Evolutionary conservation across 2,329 filamentous ascomycete genomes (phyloP), one percentile per base, ranked within the genome.

Genomic region (Elsinoe arachidis): DNA sequence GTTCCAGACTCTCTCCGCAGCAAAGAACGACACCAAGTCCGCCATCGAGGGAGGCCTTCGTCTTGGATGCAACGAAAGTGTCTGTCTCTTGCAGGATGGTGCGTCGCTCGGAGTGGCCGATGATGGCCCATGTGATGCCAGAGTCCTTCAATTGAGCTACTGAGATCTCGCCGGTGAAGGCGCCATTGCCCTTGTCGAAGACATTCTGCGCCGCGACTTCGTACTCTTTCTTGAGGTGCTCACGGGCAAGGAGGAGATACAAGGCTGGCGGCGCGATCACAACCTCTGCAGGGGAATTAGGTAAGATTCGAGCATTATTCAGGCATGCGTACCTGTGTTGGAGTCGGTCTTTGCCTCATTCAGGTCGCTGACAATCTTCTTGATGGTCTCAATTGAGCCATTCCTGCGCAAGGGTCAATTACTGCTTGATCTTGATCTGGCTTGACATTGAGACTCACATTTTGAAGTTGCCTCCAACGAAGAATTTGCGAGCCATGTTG

Each of bases 191-290:
- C 83, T 92, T 92, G 81, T 97, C 88, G 76, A 84, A 97, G 74
- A 97, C 90, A 77, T 99, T 99, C 79, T 99, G 93, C 58, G 93
- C 86, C 58, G 92, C 88, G 62, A 99, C 88, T 70, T 88, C 87
- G 71, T 99, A 80, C 63, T 85, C 84, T 66, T 81, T 70, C 72
- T 85, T 83, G 68, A 92, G 82, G 69, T 85, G 80, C 72, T 93
- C 85, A 68, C 89, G 89, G 69, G 90, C 84, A 63, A 91, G 84
- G 70, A 89, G 82, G 67, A 99, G 89, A 81, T 96, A 97, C 71
- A 97, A 81, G 59, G 89, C 76, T 49, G 93, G 90, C 62, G 93
- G 93, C 62, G 93, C 84, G 74, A 99, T 85, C 73, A 97, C 93
- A 69, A 96, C 89, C 85, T 99, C 92, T 89, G 75, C 62, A 68